Base-by-base conservation (phyloP, 495 filamentous ascomycete species). In the Cairneyella variabilis region DNA sequence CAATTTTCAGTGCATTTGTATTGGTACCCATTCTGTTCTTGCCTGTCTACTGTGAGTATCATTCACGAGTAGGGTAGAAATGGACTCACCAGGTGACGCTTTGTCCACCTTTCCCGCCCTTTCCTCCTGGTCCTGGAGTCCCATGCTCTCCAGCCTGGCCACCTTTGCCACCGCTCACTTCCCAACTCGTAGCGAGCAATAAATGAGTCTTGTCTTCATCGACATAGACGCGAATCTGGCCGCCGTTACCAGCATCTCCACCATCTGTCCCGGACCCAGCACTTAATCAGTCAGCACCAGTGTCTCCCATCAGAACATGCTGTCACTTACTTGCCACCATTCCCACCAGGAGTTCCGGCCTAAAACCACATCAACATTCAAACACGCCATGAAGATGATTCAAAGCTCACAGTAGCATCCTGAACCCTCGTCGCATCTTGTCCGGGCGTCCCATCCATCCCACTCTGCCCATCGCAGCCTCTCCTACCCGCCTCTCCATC, bases 401-500 rank as follows among this genome's bases (percentile, higher is more conserved):
- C n/a, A n/a, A n/a, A 32, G 38, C 43, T 17, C 48, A 47, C 44
- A 26, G 48, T 41, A 41, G 48, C 48, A 27, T 51, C 48, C 20
- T 51, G 48, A 6, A 61, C 60, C n/a, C 59, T 68, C 46, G 64
- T 60, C 11, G 56, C 41, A 55, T 67, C 30, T 48, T 46, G 54
- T 2, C 48, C 48, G 4, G 48, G 48, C n/a, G 11, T 28, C 36
- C 68, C 39, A 62, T 51, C 48, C 54, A 48, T 53, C 61, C 53
- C 44, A 48, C n/a, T 51, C 61, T 16, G 53, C 54, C 40, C 54
- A 42, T 32, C 65, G 63, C 62, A 59, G 10, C 65, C 66, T 23
- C 52, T 56, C 16, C 60, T 54, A 0, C 69, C 70, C 30, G 65
- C 56, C 12, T 64, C 55, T 11, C 70, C 70, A n/a, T 64, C 46